These are phyloP conservation scores for Aspergillus fructus DNA, from an alignment of 2,329 filamentous ascomycete species.

Conservation along the genomic window DNA sequence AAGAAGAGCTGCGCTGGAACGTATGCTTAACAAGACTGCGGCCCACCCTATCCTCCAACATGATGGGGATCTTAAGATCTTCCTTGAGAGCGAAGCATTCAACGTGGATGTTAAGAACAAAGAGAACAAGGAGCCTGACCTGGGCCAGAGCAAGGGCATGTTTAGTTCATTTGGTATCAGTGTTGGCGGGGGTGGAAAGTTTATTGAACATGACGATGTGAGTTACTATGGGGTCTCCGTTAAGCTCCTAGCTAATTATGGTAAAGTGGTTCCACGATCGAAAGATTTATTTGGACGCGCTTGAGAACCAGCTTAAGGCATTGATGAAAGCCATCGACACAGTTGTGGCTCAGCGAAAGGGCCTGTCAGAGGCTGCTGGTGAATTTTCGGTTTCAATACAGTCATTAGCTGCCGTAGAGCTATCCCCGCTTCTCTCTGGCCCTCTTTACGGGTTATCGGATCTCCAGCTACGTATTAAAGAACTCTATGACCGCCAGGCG, in stretches of 20 bases:
- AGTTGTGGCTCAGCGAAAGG: slow-evolving; percentile 88
- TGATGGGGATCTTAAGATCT: slow-evolving; percentile 91
- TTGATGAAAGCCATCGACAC: slow-evolving; percentile 91
- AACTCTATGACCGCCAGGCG: slow-evolving; percentile 94
- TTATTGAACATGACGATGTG: slow-evolving; percentile 95
- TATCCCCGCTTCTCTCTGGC: slow-evolving; percentile 82
- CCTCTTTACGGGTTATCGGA: slow-evolving; percentile 91
- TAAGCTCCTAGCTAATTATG: neutral
- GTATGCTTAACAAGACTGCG: slow-evolving; percentile 96
- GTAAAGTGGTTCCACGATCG: slow-evolving; percentile 96
- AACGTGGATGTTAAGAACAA: slow-evolving; percentile 98
- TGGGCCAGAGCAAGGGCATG: slow-evolving; percentile 90
- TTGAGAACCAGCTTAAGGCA: slow-evolving; percentile 87
- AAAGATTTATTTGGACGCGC: slow-evolving; percentile 86
- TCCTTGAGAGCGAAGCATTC: slow-evolving; percentile 93
- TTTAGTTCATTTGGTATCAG: slow-evolving; percentile 80
- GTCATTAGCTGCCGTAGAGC: slow-evolving; percentile 84
- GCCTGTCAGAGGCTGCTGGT: slow-evolving; percentile 85
- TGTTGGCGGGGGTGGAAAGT: slow-evolving; percentile 76
- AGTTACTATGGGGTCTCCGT: slow-evolving; percentile 34
- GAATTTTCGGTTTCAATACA: slow-evolving; percentile 95
- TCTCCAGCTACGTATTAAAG: slow-evolving; percentile 87
- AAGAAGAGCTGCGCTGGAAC: slow-evolving; percentile 83
- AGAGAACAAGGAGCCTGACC: slow-evolving; percentile 81
- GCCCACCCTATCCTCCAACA: slow-evolving; percentile 87